A percentile compares a stretch with the other conserved stretches of the same genome.
Evolutionary conservation across 176 grass and related monocot genomes (phyloP).

Genomic region (Aegilops longissima): DNA sequence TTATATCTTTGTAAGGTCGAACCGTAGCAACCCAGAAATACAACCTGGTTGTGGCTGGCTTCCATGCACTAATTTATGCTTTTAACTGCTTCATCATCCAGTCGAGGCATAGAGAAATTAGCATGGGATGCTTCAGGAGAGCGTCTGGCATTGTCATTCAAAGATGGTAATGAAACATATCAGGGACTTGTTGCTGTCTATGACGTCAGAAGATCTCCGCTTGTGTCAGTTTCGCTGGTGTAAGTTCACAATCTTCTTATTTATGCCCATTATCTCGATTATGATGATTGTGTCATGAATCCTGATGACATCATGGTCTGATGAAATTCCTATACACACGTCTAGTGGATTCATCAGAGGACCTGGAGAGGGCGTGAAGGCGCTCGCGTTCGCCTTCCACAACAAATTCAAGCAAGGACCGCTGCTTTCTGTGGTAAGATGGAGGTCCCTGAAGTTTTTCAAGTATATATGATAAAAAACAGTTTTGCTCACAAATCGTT

Average conservation of each 20-base stretch:
- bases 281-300: neutral
- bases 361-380: conserved; percentile 73
- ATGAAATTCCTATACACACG: conserved; percentile 9
- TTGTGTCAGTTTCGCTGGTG: conserved; percentile 81
- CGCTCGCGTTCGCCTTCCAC: conserved; percentile 86
- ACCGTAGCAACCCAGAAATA: neutral
- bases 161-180: conserved; percentile 75
- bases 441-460: conserved; percentile 1
- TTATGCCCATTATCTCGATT: neutral
- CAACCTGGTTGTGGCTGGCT: neutral
- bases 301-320: neutral
- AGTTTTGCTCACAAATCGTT: conserved; percentile 19
- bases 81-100: conserved; percentile 35
- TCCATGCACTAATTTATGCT: conserved; percentile 31
- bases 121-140: conserved; percentile 93
- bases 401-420: conserved; percentile 96
- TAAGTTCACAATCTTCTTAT: conserved; percentile 40
- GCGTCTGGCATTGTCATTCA: conserved; percentile 88
- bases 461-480: neutral
- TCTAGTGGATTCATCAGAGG: conserved; percentile 97
- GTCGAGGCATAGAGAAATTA: conserved; percentile 84
- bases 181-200: conserved; percentile 84
- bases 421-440: conserved; percentile 85
- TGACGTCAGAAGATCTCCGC: conserved; percentile 77
- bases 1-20: neutral